Conservation (phyloP, 2,329 filamentous ascomycete species). For the Phialophora chinensis region DNA sequence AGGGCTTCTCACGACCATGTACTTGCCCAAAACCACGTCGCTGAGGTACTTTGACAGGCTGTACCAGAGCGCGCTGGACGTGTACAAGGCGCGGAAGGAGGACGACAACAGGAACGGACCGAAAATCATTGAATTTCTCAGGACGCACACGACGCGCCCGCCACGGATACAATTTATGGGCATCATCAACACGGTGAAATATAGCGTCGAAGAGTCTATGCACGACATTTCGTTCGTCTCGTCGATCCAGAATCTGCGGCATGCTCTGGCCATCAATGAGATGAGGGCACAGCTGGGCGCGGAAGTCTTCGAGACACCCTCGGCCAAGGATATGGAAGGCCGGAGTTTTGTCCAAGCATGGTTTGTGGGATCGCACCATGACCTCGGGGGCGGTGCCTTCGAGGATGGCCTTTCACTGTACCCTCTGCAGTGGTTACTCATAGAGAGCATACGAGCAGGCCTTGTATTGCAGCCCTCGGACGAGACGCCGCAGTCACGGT, state of each 20-base stretch:
- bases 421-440: slow-evolving; percentile 52
- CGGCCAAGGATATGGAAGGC: slow-evolving; percentile 34
- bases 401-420: slow-evolving; percentile 51
- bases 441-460: slow-evolving; percentile 45
- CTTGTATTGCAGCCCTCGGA: slow-evolving; percentile 40
- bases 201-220: slow-evolving; percentile 38
- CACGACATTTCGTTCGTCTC: slow-evolving; percentile 45
- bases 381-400: slow-evolving; percentile 47
- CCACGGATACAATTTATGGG: slow-evolving; percentile 50
- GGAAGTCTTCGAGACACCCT: slow-evolving; percentile 39
- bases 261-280: slow-evolving; percentile 51
- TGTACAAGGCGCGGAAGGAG: slow-evolving; percentile 33
- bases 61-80: slow-evolving; percentile 42
- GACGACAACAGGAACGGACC: slow-evolving; percentile 36
- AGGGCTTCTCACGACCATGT: slow-evolving; percentile 48
- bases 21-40: slow-evolving; percentile 36
- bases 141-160: slow-evolving; percentile 33
- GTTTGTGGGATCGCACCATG: slow-evolving; percentile 49
- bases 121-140: slow-evolving; percentile 33
- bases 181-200: slow-evolving; percentile 48
- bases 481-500: background rate
- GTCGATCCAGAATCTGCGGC: slow-evolving; percentile 47
- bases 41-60: slow-evolving; percentile 41
- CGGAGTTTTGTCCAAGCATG: slow-evolving; percentile 47
- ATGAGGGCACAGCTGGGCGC: slow-evolving; percentile 42